Evolutionary conservation across 148 eudicot genomes (phyloP).

Genomic region (Camellia lanceoleosa): DNA sequence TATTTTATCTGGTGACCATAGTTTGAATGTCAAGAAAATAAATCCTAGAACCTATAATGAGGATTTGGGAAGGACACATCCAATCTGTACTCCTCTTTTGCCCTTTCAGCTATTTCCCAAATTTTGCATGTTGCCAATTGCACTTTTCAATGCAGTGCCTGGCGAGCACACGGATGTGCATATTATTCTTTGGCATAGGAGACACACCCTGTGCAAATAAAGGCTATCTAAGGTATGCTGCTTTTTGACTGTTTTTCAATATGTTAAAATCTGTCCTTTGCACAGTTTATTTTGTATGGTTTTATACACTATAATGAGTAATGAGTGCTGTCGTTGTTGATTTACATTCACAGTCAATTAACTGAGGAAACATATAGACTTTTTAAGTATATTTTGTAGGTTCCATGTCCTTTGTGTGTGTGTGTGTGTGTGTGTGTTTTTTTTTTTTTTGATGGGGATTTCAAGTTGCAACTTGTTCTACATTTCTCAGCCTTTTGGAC

Average conservation of each 20-base stretch:
- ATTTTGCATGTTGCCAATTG: background rate
- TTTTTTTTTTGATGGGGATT: background rate
- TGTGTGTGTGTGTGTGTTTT: no score
- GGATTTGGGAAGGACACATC: background rate
- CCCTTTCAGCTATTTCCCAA: background rate
- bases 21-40: background rate
- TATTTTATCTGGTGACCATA: background rate
- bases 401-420: background rate
- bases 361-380: background rate
- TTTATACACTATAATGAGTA: background rate
- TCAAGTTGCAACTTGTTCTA: background rate
- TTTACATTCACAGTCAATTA: background rate
- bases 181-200: constrained; percentile 6
- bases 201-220: background rate
- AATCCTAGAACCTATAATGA: background rate
- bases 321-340: background rate
- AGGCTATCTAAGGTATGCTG: background rate
- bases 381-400: background rate
- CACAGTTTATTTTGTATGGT: background rate
- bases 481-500: background rate
- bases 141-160: background rate
- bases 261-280: background rate
- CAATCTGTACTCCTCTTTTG: background rate
- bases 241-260: constrained; percentile 2
- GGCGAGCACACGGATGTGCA: background rate